These are phyloP conservation scores for Scedosporium dehoogii DNA, from an alignment of 2,329 filamentous ascomycete species.

Conservation along the genomic window DNA sequence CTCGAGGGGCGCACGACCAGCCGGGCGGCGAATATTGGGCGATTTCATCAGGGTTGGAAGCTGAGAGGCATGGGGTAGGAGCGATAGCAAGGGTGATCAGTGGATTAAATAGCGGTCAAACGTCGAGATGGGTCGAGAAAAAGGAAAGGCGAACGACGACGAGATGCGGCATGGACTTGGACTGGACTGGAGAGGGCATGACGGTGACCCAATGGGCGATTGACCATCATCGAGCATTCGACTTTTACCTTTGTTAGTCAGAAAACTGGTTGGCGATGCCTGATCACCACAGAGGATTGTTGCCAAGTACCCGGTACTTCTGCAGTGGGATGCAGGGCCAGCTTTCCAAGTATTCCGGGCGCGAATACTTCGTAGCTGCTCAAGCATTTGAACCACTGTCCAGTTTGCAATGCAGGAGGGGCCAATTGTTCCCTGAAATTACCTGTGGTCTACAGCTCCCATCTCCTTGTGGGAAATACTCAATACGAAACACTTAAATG, in stretches of 20 bases:
- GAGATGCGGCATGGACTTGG: not conserved
- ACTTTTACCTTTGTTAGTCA: not conserved
- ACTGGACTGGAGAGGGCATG: not conserved
- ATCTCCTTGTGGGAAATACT: not conserved
- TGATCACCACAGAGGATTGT: not conserved
- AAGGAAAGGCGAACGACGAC: not conserved
- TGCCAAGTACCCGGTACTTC: not conserved
- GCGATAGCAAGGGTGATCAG: not conserved
- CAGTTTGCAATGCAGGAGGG: not conserved
- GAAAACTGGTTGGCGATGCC: not conserved
- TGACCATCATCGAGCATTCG: not conserved
- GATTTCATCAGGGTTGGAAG: not conserved
- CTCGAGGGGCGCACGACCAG: conserved; percentile 1
- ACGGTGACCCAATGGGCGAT: not conserved
- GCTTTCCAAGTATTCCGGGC: not conserved
- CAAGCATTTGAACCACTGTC: not conserved
- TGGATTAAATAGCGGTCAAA: too few relatives aligned
- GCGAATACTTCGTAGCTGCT: too few relatives aligned
- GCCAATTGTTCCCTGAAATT: not conserved
- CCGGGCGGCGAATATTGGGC: not conserved
- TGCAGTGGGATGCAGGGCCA: not conserved
- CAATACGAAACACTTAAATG: not conserved
- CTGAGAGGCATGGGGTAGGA: not conserved
- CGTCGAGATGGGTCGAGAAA: too few relatives aligned
- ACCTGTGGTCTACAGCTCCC: not conserved